These are phyloP conservation scores for Fomitopsis serialis DNA, from an alignment of 768 basidiomycete species.

Conservation along the genomic window DNA sequence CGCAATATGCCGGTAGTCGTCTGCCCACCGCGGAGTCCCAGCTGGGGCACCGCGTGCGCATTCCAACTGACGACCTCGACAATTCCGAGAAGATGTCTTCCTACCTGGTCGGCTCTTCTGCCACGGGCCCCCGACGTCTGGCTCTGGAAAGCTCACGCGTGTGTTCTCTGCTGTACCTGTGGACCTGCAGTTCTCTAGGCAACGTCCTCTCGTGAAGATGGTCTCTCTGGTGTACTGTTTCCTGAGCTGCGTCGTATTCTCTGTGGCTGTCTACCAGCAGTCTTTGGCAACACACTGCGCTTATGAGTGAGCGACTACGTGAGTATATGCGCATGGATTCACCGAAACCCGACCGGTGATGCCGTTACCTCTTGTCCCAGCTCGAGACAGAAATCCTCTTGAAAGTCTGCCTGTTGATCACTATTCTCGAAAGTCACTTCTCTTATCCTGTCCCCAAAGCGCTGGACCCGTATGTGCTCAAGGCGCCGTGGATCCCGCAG, in stretches of 20 bases:
- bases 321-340: background rate
- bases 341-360: background rate
- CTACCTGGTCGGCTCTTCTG: background rate
- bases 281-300: background rate
- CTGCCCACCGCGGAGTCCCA: background rate
- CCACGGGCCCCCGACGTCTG: background rate
- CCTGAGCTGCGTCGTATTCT: slow-evolving; percentile 5
- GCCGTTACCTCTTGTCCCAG: background rate
- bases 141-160: background rate
- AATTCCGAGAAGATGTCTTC: background rate
- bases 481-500: slow-evolving; percentile 8
- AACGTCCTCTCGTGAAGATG: background rate
- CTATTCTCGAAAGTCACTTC: slow-evolving; percentile 22
- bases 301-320: background rate
- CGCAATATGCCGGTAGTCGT: background rate
- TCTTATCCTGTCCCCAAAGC: slow-evolving; percentile 16
- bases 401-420: slow-evolving; percentile 12
- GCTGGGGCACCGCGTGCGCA: background rate
- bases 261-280: slow-evolving; percentile 1
- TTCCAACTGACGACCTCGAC: background rate
- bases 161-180: background rate
- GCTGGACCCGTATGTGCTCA: slow-evolving; percentile 16
- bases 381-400: slow-evolving; percentile 4
- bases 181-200: background rate
- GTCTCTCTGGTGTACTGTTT: slow-evolving; percentile 8